Evolutionary conservation across 192 early-diverging fungal genomes (phyloP), one percentile per base, ranked within the genome.

Genomic region (Gaertneriomyces sp.): DNA sequence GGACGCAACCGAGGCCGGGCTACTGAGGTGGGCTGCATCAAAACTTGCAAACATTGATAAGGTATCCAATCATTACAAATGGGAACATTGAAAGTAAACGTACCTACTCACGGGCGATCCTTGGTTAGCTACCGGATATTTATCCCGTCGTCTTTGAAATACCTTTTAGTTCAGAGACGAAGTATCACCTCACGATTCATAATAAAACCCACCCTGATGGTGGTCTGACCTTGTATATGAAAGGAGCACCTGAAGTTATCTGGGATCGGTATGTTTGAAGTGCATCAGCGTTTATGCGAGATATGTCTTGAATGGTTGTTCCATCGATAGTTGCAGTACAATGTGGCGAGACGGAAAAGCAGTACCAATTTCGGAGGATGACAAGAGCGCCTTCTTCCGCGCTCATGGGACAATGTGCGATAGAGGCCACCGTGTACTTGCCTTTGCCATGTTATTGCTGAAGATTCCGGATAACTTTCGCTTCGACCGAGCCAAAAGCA

Each of bases 241-340:
- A 81, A 73, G 96, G 96, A 25, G 96, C 96, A 6, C 96, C 96
- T 6, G 96, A 98, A 74, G 81, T 84, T 41, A 81, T 98, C n/a
- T 81, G 92, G 63, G 72, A 75, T 9, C 72, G 87, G 25, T 33
- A 33, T 1, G 25, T 33, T 33, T 33, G 25, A 33, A 2, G 25
- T 33, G 25, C 25, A 33, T 33, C 25, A 33, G 25, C 25, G 25
- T 33, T 33, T 33, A 33, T 33, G 25, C 25, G 25, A 33, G 25
- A 33, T 33, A 33, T 33, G 25, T 33, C 25, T 33, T 33, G 25
- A 33, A 33, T 33, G 25, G 25, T 33, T 1, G 25, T 33, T 33
- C 25, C 2, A 33, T 33, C 25, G 25, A 33, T 1, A 33, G 25
- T 46, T 98, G 96, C 84, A 78, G 83, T 40, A 86, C 83, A 2